Percentiles rank a stretch among this genome's conserved stretches.
Conservation (phyloP, 495 filamentous ascomycete genomes). For the Xylaria cubensis region DNA sequence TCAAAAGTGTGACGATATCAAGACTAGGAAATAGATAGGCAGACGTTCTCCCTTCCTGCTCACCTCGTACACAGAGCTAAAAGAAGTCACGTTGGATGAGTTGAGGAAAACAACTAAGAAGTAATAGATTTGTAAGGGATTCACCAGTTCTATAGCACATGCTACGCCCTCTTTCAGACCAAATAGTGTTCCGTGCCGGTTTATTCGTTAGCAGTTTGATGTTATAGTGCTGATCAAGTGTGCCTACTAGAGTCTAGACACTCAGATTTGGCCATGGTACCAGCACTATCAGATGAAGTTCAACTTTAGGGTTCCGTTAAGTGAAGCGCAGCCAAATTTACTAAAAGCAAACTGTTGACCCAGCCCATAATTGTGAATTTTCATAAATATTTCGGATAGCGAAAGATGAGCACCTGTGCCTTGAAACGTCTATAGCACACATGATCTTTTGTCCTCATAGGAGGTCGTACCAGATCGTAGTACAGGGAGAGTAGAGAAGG, state of each 20-base stretch:
- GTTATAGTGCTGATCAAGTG: neutral
- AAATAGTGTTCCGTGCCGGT: neutral
- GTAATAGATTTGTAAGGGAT: neutral
- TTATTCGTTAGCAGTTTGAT: neutral
- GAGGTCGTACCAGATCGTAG: neutral
- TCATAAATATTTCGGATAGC: neutral
- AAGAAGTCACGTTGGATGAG: neutral
- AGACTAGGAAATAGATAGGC: neutral
- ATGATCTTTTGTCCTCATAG: neutral
- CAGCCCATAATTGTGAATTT: neutral
- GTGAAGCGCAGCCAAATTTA: neutral
- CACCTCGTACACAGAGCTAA: neutral
- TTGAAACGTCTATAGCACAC: neutral
- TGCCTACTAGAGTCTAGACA: neutral
- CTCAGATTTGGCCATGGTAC: neutral
- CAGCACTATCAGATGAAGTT: neutral
- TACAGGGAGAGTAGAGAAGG: neutral
- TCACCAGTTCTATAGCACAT: neutral
- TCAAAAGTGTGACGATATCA: neutral
- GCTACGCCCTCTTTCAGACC: neutral
- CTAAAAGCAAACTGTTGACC: neutral
- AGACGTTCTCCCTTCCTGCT: neutral
- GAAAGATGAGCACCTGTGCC: neutral
- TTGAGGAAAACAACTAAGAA: neutral
- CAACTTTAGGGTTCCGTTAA: neutral